Base-by-base conservation (phyloP, 2,329 filamentous ascomycete species). In the Penicillium sp. region DNA sequence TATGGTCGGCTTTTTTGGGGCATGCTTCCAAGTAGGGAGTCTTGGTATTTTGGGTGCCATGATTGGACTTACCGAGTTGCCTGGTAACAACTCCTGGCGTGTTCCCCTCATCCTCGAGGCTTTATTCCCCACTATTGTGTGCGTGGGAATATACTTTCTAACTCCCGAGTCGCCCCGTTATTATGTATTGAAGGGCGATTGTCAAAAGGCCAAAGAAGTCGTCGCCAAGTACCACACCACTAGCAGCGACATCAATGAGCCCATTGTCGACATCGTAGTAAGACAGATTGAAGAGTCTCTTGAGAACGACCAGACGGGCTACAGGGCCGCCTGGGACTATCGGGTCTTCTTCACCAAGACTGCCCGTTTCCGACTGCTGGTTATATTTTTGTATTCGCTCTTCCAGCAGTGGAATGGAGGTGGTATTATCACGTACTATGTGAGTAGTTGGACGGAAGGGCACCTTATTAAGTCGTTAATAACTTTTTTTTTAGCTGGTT, bases 381-480 rank as follows among this genome's bases (percentile, higher is more conserved):
- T 80, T 10, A 62, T 81, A 14, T 61, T 76, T 18, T 64, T 81
- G 9, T 81, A 81, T 61, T 79, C 75, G 1, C 55, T 77, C 45
- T 79, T 79, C 62, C 77, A 79, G 58, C 74, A 77, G 52, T 79
- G 78, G 77, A 78, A 77, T 47, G 77, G 77, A 10, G 76, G 77
- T 38, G 73, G 76, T n/a, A 77, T 79, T 56, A 77, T 79, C 54
- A 73, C 71, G 3, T 71, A 75, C 52, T 79, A 78, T 55, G 70
- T 75, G 24, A 62, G 66, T 46, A 51, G 9, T 37, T 22, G 14
- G 20, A 39, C 10, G 1, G 6, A 22, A 14, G 8, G 16, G 13
- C 8, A 2, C 2, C 6, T 34, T 10, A 9, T 5, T 4, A 14
- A 14, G 22, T 39, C 6, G 13, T 34, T 51, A 51, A 52, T 14